These are phyloP conservation scores for Microglena sp. DNA, from an alignment of 139 green algal genomes.

Conservation along the genomic window DNA sequence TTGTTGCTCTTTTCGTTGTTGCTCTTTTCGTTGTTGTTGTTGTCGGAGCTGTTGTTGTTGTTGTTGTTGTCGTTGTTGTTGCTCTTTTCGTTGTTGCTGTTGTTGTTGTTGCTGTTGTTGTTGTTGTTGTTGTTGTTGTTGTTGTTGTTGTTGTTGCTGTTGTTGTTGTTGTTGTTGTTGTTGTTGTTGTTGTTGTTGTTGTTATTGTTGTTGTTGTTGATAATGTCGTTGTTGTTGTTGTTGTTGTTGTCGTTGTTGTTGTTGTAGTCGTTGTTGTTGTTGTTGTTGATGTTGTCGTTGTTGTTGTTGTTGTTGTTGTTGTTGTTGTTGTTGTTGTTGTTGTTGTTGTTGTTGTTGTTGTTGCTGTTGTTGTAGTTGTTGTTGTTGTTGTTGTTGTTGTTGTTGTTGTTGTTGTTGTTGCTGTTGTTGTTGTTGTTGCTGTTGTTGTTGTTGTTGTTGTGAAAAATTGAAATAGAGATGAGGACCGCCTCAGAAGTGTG, in stretches of 20 bases:
- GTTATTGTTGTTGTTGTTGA: not conserved
- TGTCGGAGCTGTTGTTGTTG: not conserved
- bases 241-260: not conserved
- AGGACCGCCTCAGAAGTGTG: too few relatives aligned
- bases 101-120: not conserved
- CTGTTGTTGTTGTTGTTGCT: too few relatives aligned
- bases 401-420: too few relatives aligned
- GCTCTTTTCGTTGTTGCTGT: not conserved
- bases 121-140: constrained; percentile 4
- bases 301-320: not conserved
- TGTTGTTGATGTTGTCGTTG: not conserved
- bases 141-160: not conserved
- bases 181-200: not conserved
- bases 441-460: too few relatives aligned
- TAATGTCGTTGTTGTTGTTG: not conserved
- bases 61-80: constrained; percentile 3
- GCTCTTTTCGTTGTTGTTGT: not conserved
- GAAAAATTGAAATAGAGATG: too few relatives aligned
- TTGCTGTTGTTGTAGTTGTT: too few relatives aligned
- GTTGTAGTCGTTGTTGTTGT: not conserved
- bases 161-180: not conserved
- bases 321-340: not conserved
- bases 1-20: not conserved
- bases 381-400: too few relatives aligned
- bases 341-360: too few relatives aligned